These are phyloP conservation scores for Myriosclerotinia curreyana DNA, from an alignment of 2,329 filamentous ascomycete genomes.

Conservation along the genomic window DNA sequence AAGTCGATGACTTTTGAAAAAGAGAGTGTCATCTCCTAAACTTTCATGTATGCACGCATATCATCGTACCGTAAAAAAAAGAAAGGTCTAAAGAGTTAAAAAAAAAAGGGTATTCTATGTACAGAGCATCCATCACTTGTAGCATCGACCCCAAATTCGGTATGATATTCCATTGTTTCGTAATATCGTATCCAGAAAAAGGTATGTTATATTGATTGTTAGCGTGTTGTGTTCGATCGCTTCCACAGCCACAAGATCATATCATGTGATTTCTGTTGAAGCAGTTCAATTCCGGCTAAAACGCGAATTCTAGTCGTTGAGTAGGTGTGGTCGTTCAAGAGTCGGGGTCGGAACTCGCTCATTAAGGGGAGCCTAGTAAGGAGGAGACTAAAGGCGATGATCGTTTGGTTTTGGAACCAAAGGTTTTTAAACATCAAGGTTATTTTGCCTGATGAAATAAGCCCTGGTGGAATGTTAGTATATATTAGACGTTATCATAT, in stretches of 20 bases:
- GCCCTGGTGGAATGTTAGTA: conserved; percentile 44
- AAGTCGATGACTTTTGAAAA: background rate
- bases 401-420: too few relatives aligned
- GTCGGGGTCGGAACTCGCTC: background rate
- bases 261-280: conserved; percentile 3
- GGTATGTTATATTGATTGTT: background rate
- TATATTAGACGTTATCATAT: background rate
- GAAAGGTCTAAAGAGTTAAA: conserved; percentile 15
- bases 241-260: background rate
- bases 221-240: background rate
- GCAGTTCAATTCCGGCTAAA: background rate
- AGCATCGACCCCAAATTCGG: background rate
- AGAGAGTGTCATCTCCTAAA: background rate
- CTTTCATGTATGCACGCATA: conserved; percentile 5
- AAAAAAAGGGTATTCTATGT: conserved; percentile 23
- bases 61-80: conserved; percentile 13
- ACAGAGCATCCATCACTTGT: conserved; percentile 24
- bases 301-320: background rate
- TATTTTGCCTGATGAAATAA: conserved; percentile 58
- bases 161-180: too few relatives aligned
- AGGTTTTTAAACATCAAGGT: conserved; percentile 36
- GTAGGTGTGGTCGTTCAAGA: background rate
- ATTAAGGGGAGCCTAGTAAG: background rate
- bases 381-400: too few relatives aligned
- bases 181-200: background rate